A percentile compares a stretch with the other conserved stretches of the same genome.
These are phyloP conservation scores for Cerrena zonata DNA, from an alignment of 1,284 basidiomycete genomes.

Conservation along the genomic window DNA sequence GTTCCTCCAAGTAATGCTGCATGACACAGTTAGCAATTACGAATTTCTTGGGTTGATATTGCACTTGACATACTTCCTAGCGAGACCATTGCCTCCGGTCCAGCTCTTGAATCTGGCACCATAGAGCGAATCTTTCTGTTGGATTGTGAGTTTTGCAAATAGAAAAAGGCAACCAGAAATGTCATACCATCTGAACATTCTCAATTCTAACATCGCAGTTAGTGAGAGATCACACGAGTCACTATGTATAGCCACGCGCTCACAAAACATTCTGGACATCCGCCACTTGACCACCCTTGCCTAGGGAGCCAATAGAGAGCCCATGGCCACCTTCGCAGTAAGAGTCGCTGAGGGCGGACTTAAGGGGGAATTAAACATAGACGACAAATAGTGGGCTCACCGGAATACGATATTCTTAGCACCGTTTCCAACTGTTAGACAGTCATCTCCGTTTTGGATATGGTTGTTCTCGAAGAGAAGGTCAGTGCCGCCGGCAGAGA, in stretches of 20 bases:
- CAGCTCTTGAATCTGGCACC: constrained; percentile 66
- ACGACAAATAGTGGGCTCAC: constrained; percentile 22
- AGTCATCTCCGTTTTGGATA: constrained; percentile 58
- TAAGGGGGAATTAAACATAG: neutral
- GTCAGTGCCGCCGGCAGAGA: constrained; percentile 52
- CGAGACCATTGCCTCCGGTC: constrained; percentile 56
- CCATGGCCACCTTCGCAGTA: constrained; percentile 59
- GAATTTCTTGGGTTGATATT: neutral
- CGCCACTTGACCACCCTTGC: constrained; percentile 44
- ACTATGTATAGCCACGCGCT: constrained; percentile 19
- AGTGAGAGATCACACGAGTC: neutral
- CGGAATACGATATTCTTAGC: constrained; percentile 53
- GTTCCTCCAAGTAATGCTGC: constrained; percentile 54
- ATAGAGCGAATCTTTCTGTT: constrained; percentile 44
- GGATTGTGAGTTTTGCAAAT: neutral
- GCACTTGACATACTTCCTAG: constrained; percentile 41
- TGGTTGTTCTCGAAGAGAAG: constrained; percentile 54
- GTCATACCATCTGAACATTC: constrained; percentile 45
- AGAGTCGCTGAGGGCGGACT: constrained; percentile 33
- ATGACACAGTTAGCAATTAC: neutral
- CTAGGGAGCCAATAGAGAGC: constrained; percentile 56
- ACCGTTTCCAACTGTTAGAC: constrained; percentile 52
- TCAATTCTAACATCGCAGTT: constrained; percentile 37
- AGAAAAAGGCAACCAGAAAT: too few species aligned
- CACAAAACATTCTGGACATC: constrained; percentile 52